These are phyloP conservation scores for Apiospora arundinis DNA, from an alignment of 2,329 filamentous ascomycete species.

Conservation along the genomic window DNA sequence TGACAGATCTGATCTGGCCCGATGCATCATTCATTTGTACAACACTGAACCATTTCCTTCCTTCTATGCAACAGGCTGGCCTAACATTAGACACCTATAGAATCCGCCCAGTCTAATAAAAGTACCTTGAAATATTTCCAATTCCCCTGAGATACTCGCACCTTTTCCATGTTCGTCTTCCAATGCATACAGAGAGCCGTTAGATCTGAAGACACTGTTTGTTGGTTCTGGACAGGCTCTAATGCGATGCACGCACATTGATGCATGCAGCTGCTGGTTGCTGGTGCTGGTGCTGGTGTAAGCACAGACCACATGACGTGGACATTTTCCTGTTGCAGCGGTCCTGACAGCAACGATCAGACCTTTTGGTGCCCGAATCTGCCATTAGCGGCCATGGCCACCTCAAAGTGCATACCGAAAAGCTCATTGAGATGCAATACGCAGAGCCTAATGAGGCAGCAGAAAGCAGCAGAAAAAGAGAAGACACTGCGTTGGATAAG, in stretches of 20 bases:
- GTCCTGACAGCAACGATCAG: neutral
- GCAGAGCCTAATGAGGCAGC: neutral
- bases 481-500: neutral
- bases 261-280: neutral
- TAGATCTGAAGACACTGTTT: neutral
- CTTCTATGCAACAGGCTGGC: neutral
- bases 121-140: no score
- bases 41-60: neutral
- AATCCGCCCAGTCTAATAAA: no score
- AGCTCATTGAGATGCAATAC: neutral
- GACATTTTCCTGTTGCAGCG: neutral
- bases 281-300: neutral
- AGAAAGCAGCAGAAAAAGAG: neutral
- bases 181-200: neutral
- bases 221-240: neutral
- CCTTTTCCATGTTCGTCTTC: neutral
- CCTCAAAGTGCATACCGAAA: neutral
- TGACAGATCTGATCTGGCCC: neutral
- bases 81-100: neutral
- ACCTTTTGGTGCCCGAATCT: conserved; percentile 9
- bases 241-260: neutral
- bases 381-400: neutral
- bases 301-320: conserved; percentile 19
- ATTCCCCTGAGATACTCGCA: no score
- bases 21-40: neutral